Evolutionary conservation across 306 rosid genomes (phyloP).

Genomic region (Pterocarpus macrocarpus): DNA sequence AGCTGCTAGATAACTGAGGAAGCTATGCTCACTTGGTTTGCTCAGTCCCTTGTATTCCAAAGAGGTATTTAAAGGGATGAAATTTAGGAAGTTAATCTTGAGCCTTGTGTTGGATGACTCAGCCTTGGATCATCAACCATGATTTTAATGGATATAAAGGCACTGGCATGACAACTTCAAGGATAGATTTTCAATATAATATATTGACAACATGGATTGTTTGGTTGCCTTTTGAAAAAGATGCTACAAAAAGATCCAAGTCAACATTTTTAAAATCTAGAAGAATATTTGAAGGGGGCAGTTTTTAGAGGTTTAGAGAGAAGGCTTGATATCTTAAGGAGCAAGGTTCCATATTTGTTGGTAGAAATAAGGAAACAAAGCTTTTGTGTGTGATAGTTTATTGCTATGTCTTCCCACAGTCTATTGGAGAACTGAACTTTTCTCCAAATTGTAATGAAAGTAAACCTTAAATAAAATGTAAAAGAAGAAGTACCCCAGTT

Average conservation of each 20-base stretch:
- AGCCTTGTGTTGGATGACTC: conserved; percentile 43
- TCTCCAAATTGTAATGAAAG: conserved; percentile 23
- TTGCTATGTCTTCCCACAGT: neutral
- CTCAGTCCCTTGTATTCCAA: neutral
- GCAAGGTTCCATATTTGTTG: neutral
- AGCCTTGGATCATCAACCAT: conserved; percentile 38
- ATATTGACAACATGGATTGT: conserved; percentile 11
- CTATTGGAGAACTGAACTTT: conserved; percentile 9
- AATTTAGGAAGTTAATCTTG: conserved; percentile 2
- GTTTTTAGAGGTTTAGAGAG: conserved; percentile 1
- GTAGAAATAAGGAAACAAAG: neutral
- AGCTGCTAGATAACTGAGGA: conserved; percentile 13
- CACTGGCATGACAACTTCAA: conserved; percentile 14
- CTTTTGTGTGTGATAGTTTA: neutral
- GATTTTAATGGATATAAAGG: conserved; percentile 22
- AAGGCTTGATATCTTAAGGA: neutral
- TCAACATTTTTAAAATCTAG: neutral
- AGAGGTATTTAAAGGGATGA: conserved; percentile 38
- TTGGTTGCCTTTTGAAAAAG: conserved; percentile 14
- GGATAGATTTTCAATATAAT: conserved; percentile 24
- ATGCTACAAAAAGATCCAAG: neutral
- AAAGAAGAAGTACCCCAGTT: neutral
- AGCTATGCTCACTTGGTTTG: conserved; percentile 35
- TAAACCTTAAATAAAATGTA: conserved; percentile 2
- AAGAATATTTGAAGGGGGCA: neutral